phyloP scores from a whole-genome alignment of 176 grass and related monocot genomes.

The Elymus sibiricus region DNA sequence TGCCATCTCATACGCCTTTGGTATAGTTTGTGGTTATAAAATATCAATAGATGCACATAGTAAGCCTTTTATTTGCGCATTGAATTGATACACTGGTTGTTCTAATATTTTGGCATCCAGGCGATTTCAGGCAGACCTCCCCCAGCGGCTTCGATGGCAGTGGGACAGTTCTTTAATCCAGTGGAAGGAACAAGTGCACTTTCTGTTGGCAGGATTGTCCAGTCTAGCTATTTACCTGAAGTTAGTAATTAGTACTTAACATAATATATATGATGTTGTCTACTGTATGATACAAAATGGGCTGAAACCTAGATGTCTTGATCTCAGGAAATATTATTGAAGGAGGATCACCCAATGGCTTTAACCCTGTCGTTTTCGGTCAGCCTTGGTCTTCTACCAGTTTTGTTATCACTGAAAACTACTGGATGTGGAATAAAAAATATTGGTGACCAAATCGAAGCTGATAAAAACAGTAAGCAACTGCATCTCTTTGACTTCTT shows the following conservation, averaged over 20 bases:
- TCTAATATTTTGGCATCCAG: slow-evolving; percentile 59
- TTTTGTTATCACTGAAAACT: slow-evolving; percentile 68
- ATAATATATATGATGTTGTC: background rate
- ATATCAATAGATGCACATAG: background rate
- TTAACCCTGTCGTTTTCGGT: slow-evolving; percentile 79
- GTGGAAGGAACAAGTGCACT: slow-evolving; percentile 57
- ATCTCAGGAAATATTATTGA: slow-evolving; percentile 77
- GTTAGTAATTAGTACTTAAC: slow-evolving; percentile 33
- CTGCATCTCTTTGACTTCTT: slow-evolving; percentile 23
- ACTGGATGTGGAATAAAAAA: slow-evolving; percentile 88
- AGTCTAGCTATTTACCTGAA: slow-evolving; percentile 62
- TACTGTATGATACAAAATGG: slow-evolving; percentile 4
- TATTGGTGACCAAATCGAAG: slow-evolving; percentile 59
- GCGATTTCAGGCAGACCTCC: slow-evolving; percentile 96
- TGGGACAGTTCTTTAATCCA: slow-evolving; percentile 96
- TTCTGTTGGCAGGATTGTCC: slow-evolving; percentile 51
- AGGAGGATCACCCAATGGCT: slow-evolving; percentile 75
- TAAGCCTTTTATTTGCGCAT: background rate
- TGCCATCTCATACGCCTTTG: background rate
- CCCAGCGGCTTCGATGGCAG: slow-evolving; percentile 92
- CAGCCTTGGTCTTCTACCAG: slow-evolving; percentile 85
- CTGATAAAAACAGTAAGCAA: slow-evolving; percentile 80
- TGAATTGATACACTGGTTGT: slow-evolving; percentile 23
- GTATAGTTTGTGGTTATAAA: background rate
- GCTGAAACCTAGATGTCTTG: slow-evolving; percentile 26